Evolutionary conservation across 169 alveolate genomes (phyloP).

Genomic region (Cryptosporidium parvum): DNA sequence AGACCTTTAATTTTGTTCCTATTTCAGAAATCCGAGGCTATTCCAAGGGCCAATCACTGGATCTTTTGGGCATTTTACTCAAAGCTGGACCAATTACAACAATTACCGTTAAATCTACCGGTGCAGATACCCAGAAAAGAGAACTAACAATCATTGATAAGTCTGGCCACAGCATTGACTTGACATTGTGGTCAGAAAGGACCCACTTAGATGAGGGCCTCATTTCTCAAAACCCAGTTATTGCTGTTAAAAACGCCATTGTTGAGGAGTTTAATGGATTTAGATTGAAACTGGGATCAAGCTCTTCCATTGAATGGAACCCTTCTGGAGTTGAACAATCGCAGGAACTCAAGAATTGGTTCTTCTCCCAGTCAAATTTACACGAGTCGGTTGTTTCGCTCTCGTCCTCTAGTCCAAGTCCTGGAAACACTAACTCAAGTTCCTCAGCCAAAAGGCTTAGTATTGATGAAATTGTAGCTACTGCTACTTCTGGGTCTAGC

Average conservation of each 20-base stretch:
- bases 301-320: constrained; percentile 64
- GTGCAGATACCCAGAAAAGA: constrained; percentile 70
- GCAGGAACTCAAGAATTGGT: constrained; percentile 42
- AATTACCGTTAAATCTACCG: constrained; percentile 63
- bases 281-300: constrained; percentile 49
- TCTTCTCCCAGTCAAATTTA: constrained; percentile 19
- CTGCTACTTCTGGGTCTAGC: constrained; percentile 68
- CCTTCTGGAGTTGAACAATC: constrained; percentile 38
- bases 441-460: constrained; percentile 25
- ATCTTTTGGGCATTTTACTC: constrained; percentile 42
- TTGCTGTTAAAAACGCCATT: constrained; percentile 67
- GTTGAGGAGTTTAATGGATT: constrained; percentile 70
- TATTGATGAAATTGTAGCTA: constrained; percentile 45
- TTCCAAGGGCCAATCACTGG: constrained; percentile 59
- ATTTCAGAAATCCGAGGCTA: constrained; percentile 51
- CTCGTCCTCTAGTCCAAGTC: constrained; percentile 51
- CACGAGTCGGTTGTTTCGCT: constrained; percentile 44
- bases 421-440: constrained; percentile 19
- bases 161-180: constrained; percentile 68
- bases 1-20: constrained; percentile 53
- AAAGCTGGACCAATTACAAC: constrained; percentile 71
- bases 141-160: constrained; percentile 61
- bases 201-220: constrained; percentile 50
- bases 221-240: constrained; percentile 43
- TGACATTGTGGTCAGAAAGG: constrained; percentile 76